Base-by-base conservation (phyloP, 2,329 filamentous ascomycete genomes). In the Colletotrichum tabaci region DNA sequence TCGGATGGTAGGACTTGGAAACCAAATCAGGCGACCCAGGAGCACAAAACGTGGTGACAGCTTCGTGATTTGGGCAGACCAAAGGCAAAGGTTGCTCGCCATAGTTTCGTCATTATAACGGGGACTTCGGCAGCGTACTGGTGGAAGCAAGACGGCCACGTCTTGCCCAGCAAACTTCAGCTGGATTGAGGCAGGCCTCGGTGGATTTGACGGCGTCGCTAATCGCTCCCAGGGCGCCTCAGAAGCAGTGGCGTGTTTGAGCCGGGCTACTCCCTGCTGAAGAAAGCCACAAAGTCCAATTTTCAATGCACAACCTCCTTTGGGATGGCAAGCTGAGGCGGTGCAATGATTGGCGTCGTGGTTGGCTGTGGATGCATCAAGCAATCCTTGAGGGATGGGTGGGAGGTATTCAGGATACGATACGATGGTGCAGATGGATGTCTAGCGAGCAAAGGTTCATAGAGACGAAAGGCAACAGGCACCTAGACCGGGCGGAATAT, bases 231-330 rank as follows among this genome's bases (percentile, higher is more conserved):
- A 44, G 55, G 26, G 49, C 16, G 18, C 26, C 35, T 23, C 40
- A 44, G 8, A 61, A 40, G 60, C 56, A 60, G 47, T 66, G 23
- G 18, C 61, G 6, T 55, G 8, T 67, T 35, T 23, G 47, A 70
- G 56, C 66, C 46, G 23, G 66, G 55, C 21, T 60, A 30, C 16
- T 23, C 61, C 66, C 60, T 50, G 49, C 13, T 26, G 47, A 16
- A 61, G 30, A 40, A 49, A 68, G 68, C 65, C 46, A 58, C 55
- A 10, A 10, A 21, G 23, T 49, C 38, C 57, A 65, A 61, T 71
- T 71, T 66, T 52, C 42, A 53, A 71, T 71, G 55, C 49, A 66
- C 61, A 71, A 61, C 66, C 70, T 66, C 61, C 40, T 71, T 71
- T 47, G 21, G 70, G 66, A 56, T 46, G 50, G 16, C 4, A 47